Conservation (phyloP, 2,329 filamentous ascomycete genomes). For the Ascomycota sp. region DNA sequence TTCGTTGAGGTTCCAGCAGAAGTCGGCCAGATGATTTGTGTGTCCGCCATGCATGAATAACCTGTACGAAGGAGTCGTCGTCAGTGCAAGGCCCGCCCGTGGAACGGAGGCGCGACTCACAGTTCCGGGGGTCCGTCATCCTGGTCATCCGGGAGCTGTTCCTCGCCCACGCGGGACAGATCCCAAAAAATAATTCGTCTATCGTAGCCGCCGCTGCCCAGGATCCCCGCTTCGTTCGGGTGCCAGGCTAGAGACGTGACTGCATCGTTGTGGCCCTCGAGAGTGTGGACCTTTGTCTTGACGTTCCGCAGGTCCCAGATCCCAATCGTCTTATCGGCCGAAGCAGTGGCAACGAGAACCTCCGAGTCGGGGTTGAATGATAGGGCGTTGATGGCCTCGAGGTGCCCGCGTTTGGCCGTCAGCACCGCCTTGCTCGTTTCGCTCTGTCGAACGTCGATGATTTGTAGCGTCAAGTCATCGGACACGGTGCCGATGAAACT, state of each 20-base stretch:
- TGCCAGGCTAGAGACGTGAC: slow-evolving; percentile 92
- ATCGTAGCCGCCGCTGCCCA: slow-evolving; percentile 84
- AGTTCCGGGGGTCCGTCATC: slow-evolving; percentile 90
- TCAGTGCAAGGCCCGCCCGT: slow-evolving; percentile 4
- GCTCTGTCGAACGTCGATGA: slow-evolving; percentile 60
- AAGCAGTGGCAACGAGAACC: slow-evolving; percentile 73
- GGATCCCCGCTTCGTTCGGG: slow-evolving; percentile 65
- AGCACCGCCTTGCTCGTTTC: slow-evolving; percentile 45
- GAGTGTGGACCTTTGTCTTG: slow-evolving; percentile 68
- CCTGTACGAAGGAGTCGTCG: slow-evolving; percentile 17
- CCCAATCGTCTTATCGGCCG: slow-evolving; percentile 82
- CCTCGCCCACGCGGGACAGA: slow-evolving; percentile 70
- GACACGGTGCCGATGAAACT: slow-evolving; percentile 81
- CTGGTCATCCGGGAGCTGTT: slow-evolving; percentile 82
- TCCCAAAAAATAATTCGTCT: slow-evolving; percentile 94
- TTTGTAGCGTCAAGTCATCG: slow-evolving; percentile 80
- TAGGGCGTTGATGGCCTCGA: slow-evolving; percentile 85
- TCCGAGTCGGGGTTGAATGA: slow-evolving; percentile 88
- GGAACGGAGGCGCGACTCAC: slow-evolving; percentile 26
- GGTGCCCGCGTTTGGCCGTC: slow-evolving; percentile 51
- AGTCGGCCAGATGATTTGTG: slow-evolving; percentile 89
- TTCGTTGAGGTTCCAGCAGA: slow-evolving; percentile 92
- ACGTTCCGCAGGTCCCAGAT: slow-evolving; percentile 89
- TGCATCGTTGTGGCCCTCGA: slow-evolving; percentile 70
- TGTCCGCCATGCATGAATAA: slow-evolving; percentile 98